phyloP scores from a whole-genome alignment of 306 rosid species.

The Dryas octopetala region DNA sequence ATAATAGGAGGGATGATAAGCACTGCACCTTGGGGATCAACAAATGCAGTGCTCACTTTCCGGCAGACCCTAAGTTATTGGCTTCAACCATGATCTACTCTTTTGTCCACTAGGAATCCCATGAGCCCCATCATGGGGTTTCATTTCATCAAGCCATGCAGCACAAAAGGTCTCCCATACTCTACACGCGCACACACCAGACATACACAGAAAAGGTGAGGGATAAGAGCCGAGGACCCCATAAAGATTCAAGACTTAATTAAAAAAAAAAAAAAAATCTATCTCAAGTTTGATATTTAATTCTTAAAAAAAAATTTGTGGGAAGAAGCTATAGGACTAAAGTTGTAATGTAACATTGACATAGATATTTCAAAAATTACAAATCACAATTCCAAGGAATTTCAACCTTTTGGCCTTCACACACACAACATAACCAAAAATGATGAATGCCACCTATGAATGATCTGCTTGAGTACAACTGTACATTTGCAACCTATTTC shows the following conservation, averaged over 20 bases:
- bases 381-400: slow-evolving; percentile 10
- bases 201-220: background rate
- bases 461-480: background rate
- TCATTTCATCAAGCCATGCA: slow-evolving; percentile 21
- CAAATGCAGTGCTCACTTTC: too few relatives aligned
- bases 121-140: slow-evolving; percentile 32
- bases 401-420: background rate
- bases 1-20: too few relatives aligned
- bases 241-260: background rate
- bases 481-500: background rate
- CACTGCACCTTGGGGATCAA: too few relatives aligned
- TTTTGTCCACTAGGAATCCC: slow-evolving; percentile 45
- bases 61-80: slow-evolving; percentile 8
- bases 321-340: background rate
- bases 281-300: background rate
- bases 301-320: background rate
- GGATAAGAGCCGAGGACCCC: background rate
- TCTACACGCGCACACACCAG: background rate
- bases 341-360: background rate
- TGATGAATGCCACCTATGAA: background rate
- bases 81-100: slow-evolving; percentile 30
- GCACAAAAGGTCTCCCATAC: slow-evolving; percentile 9
- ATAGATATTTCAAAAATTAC: background rate
- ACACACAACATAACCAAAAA: background rate
- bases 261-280: background rate